These are phyloP conservation scores for Gomphus bonarii DNA, from an alignment of 1,284 basidiomycete genomes.

Conservation along the genomic window DNA sequence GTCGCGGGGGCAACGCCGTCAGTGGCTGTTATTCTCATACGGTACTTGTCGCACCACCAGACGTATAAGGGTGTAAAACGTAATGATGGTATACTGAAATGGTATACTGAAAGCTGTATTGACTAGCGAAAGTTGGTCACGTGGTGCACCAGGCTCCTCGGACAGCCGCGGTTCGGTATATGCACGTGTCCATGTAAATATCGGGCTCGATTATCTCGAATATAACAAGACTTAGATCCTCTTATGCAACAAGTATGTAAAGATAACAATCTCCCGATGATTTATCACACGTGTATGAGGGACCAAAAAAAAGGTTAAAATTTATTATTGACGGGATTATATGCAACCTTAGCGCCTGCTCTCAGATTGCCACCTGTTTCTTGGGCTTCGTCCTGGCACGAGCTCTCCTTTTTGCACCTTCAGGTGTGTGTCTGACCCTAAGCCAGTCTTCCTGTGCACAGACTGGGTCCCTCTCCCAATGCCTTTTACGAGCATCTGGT, in stretches of 20 bases:
- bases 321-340: not conserved
- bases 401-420: slow-evolving; percentile 10
- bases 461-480: slow-evolving; percentile 12
- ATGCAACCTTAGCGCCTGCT: not conserved
- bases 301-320: not conserved
- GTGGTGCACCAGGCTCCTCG: not conserved
- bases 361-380: not conserved
- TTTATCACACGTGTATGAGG: not conserved
- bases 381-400: slow-evolving; percentile 11
- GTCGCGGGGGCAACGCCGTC: not conserved
- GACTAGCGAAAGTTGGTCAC: not conserved
- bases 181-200: not conserved
- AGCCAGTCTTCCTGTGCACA: slow-evolving; percentile 12
- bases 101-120: not conserved
- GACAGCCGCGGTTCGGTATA: not conserved
- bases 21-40: not conserved
- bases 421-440: slow-evolving; percentile 9
- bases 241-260: not conserved
- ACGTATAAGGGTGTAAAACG: not conserved
- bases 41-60: not conserved
- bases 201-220: too few relatives aligned
- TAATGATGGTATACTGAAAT: not conserved
- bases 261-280: not conserved
- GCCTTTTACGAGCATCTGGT: slow-evolving; percentile 13
- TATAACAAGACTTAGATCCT: not conserved